Conservation (phyloP, 345 rosid species). For the Eutrema japonicum region DNA sequence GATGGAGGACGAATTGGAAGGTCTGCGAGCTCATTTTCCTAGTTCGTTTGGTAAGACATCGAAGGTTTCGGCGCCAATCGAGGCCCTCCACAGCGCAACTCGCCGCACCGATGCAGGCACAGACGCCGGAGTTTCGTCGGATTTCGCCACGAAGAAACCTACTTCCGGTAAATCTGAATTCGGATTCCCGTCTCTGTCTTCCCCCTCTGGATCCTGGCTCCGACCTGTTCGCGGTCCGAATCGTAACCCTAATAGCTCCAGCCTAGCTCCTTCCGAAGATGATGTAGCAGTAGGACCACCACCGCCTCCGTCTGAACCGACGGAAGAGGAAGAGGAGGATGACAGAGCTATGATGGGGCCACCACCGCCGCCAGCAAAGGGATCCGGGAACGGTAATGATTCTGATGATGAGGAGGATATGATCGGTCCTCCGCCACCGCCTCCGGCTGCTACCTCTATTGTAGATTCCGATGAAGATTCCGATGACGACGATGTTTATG, state of each 20-base stretch:
- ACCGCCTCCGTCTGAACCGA: conserved; percentile 40
- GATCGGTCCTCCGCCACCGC: conserved; percentile 72
- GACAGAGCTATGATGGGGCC: conserved; percentile 59
- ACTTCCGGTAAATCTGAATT: conserved; percentile 22
- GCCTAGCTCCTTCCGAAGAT: conserved; percentile 29
- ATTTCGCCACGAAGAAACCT: conserved; percentile 9
- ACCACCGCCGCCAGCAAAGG: conserved; percentile 53
- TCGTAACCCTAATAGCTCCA: conserved; percentile 47
- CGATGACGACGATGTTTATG: conserved; percentile 51
- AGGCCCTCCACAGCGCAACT: conserved; percentile 72
- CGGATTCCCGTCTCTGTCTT: conserved; percentile 58
- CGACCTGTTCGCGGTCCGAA: conserved; percentile 46
- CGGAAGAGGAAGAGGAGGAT: conserved; percentile 27
- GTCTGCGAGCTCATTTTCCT: conserved; percentile 76
- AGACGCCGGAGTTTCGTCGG: conserved; percentile 38
- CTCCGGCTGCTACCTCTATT: conserved; percentile 30
- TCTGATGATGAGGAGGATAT: conserved; percentile 50
- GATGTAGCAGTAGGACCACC: conserved; percentile 43
- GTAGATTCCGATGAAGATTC: conserved; percentile 59
- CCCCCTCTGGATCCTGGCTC: conserved; percentile 63
- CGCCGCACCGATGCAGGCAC: conserved; percentile 60
- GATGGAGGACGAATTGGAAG: conserved; percentile 79
- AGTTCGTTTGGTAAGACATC: conserved; percentile 74
- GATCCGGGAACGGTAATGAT: conserved; percentile 32
- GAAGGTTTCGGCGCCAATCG: conserved; percentile 61